Conservation (phyloP, 495 filamentous ascomycete genomes). For the Talaromyces stipitatus region DNA sequence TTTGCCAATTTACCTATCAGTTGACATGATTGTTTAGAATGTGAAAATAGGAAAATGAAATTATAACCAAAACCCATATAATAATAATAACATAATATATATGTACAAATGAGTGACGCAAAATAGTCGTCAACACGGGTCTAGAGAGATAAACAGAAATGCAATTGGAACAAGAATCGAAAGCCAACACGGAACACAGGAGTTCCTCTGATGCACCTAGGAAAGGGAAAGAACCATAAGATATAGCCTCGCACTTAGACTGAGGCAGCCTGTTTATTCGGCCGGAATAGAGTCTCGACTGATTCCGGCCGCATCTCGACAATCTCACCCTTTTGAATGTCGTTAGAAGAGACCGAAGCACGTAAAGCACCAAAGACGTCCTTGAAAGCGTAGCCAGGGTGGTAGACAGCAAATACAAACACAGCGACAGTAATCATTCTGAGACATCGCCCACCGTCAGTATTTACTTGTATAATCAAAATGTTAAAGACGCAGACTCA, state of each 20-base stretch:
- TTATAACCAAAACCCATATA: too few relatives aligned
- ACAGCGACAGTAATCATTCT: background rate
- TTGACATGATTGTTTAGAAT: too few relatives aligned
- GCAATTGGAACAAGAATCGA: too few relatives aligned
- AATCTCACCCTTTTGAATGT: background rate
- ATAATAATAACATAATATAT: too few relatives aligned
- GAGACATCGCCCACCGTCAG: background rate
- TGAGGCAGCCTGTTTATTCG: background rate
- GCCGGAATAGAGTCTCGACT: background rate
- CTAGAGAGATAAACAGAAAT: too few relatives aligned
- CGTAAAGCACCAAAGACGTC: background rate
- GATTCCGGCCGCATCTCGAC: background rate
- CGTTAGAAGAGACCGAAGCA: background rate
- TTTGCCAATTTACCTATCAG: too few relatives aligned
- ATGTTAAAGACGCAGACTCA: background rate
- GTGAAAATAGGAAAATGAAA: too few relatives aligned
- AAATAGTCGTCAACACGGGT: too few relatives aligned
- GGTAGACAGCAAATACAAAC: background rate
- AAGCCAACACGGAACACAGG: too few relatives aligned
- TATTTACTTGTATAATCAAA: background rate
- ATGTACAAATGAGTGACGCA: too few relatives aligned
- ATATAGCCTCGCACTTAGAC: background rate
- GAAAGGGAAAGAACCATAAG: background rate
- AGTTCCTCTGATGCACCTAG: background rate
- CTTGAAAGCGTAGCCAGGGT: background rate